These are phyloP conservation scores for Alternaria triticina DNA, from an alignment of 2,329 filamentous ascomycete genomes.

Conservation along the genomic window DNA sequence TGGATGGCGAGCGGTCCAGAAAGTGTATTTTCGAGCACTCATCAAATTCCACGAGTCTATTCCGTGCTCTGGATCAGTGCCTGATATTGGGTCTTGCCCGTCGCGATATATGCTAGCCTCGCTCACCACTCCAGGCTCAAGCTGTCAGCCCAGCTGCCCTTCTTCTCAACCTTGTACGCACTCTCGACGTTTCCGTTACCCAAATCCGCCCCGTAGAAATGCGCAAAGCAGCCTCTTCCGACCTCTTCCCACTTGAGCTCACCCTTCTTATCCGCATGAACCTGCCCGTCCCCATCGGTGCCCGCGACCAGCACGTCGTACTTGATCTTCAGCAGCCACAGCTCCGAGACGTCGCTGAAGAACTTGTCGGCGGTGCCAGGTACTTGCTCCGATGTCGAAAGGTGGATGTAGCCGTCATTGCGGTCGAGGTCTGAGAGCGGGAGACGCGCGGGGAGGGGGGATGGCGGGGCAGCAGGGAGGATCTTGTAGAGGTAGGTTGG, in stretches of 20 bases:
- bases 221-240: slow-evolving; percentile 59
- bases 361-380: slow-evolving; percentile 44
- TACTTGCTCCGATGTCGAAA: slow-evolving; percentile 63
- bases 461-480: slow-evolving; percentile 58
- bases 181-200: slow-evolving; percentile 60
- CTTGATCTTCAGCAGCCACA: slow-evolving; percentile 63
- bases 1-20: too few relatives aligned
- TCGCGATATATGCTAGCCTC: background rate
- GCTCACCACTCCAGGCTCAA: slow-evolving; percentile 44
- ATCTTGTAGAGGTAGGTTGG: slow-evolving; percentile 65
- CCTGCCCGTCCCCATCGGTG: slow-evolving; percentile 34
- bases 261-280: slow-evolving; percentile 28
- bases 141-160: slow-evolving; percentile 57
- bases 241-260: slow-evolving; percentile 62
- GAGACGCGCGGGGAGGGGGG: slow-evolving; percentile 61
- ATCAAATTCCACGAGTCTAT: too few relatives aligned
- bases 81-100: too few relatives aligned
- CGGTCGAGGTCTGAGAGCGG: slow-evolving; percentile 66
- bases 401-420: slow-evolving; percentile 67
- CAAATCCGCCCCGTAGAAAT: slow-evolving; percentile 64
- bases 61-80: too few relatives aligned
- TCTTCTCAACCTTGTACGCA: slow-evolving; percentile 55
- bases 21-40: too few relatives aligned
- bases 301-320: slow-evolving; percentile 51
- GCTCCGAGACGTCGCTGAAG: slow-evolving; percentile 40